phyloP scores from a whole-genome alignment of 23 red algal species.

The Agarophyton chilense region DNA sequence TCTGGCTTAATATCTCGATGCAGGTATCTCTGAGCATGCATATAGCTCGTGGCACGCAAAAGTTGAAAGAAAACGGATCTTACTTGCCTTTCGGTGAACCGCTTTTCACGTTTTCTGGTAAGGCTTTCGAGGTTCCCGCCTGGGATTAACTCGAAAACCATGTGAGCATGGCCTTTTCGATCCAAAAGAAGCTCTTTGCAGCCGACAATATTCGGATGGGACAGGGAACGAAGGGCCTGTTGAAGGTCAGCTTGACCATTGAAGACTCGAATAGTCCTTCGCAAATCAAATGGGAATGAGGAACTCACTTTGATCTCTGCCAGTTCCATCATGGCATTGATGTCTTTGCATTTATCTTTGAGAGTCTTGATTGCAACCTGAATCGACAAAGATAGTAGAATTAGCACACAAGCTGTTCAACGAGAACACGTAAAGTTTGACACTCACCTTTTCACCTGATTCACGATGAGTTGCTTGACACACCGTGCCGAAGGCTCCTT shows the following conservation, averaged over 20 bases:
- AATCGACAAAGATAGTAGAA: background rate
- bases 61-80: slow-evolving; percentile 72
- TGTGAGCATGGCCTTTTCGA: slow-evolving; percentile 32
- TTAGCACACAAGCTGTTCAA: background rate
- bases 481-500: slow-evolving; percentile 61
- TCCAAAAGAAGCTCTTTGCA: slow-evolving; percentile 53
- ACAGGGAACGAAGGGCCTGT: slow-evolving; percentile 36
- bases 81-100: slow-evolving; percentile 30
- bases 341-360: slow-evolving; percentile 50
- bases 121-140: slow-evolving; percentile 69
- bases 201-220: slow-evolving; percentile 51
- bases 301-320: slow-evolving; percentile 55
- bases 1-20: slow-evolving; percentile 97
- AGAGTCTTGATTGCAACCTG: slow-evolving; percentile 68
- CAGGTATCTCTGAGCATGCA: slow-evolving; percentile 79
- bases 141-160: slow-evolving; percentile 56
- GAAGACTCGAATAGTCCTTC: background rate
- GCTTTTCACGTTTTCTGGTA: slow-evolving; percentile 13
- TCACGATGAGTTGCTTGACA: slow-evolving; percentile 36
- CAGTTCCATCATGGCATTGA: slow-evolving; percentile 35
- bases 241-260: background rate
- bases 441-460: slow-evolving; percentile 46
- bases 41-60: slow-evolving; percentile 77
- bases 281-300: background rate
- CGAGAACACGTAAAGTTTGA: background rate